Evolutionary conservation across 176 grass and related monocot species (phyloP).

Genomic region (Avena sativa): DNA sequence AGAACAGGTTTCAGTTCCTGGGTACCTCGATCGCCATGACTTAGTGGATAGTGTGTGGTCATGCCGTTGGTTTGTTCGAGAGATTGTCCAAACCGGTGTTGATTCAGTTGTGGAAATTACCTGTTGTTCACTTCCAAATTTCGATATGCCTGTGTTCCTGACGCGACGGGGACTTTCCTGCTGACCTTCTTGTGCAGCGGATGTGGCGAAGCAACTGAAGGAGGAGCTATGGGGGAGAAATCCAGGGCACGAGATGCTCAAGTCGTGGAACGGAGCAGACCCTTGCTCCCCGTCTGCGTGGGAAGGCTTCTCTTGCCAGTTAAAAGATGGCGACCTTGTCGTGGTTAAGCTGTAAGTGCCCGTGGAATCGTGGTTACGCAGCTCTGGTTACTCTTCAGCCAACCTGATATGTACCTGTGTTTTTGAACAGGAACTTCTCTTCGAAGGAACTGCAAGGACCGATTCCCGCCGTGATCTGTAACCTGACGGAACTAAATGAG

Average conservation of each 20-base stretch:
- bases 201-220: constrained; percentile 52
- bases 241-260: constrained; percentile 54
- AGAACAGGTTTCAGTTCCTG: not conserved
- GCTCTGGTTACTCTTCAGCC: not conserved
- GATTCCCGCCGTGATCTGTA: constrained; percentile 44
- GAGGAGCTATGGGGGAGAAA: constrained; percentile 53
- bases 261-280: constrained; percentile 58
- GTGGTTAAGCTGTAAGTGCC: constrained; percentile 63
- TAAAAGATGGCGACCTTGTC: constrained; percentile 29
- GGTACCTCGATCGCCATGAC: not conserved
- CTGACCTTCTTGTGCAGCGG: constrained; percentile 41
- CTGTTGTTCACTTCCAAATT: not conserved
- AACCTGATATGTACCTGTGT: constrained; percentile 26
- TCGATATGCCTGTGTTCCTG: constrained; percentile 15
- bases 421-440: constrained; percentile 58
- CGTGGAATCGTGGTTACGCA: not conserved
- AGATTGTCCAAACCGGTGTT: not conserved
- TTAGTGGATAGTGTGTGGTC: not conserved
- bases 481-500: constrained; percentile 56
- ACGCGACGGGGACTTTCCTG: not conserved
- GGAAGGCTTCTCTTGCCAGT: constrained; percentile 55
- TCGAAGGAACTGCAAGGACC: constrained; percentile 58
- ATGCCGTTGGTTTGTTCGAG: not conserved
- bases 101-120: constrained; percentile 22
- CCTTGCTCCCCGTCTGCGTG: constrained; percentile 59